Evolutionary conservation across 2,329 filamentous ascomycete genomes (phyloP).

Genomic region (Clonostachys rosea): DNA sequence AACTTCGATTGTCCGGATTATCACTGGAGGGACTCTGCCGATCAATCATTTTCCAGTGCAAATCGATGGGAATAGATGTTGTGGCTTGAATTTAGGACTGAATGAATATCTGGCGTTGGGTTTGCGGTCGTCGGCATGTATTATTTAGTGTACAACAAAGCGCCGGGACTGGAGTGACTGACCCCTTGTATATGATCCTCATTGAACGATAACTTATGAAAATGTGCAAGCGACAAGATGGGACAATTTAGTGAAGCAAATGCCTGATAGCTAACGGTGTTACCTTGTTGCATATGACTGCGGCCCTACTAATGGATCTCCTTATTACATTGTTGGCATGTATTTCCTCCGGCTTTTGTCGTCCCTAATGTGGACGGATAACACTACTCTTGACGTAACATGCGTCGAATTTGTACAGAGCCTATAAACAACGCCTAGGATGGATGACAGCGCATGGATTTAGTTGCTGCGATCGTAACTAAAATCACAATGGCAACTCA

Average conservation of each 20-base stretch:
- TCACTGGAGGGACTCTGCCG: constrained; percentile 68
- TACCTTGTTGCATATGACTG: no score
- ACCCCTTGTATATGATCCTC: background rate
- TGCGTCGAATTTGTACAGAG: no score
- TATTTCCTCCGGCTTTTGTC: no score
- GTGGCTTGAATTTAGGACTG: constrained; percentile 42
- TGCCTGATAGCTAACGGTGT: no score
- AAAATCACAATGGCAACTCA: no score
- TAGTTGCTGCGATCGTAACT: no score
- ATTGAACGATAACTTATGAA: background rate
- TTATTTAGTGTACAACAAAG: background rate
- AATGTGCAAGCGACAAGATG: background rate
- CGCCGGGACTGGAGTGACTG: background rate
- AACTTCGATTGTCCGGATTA: constrained; percentile 68
- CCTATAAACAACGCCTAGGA: no score
- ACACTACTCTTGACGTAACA: no score
- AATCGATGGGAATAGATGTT: constrained; percentile 70
- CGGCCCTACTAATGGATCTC: no score
- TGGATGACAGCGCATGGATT: no score
- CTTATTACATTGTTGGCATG: no score
- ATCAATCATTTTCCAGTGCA: constrained; percentile 70
- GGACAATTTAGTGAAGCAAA: background rate
- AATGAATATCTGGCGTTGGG: background rate
- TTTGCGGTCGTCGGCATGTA: background rate
- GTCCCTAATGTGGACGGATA: no score